Conservation (phyloP, 1,284 basidiomycete genomes). For the Apiotrichum mycotoxinovorans region DNA sequence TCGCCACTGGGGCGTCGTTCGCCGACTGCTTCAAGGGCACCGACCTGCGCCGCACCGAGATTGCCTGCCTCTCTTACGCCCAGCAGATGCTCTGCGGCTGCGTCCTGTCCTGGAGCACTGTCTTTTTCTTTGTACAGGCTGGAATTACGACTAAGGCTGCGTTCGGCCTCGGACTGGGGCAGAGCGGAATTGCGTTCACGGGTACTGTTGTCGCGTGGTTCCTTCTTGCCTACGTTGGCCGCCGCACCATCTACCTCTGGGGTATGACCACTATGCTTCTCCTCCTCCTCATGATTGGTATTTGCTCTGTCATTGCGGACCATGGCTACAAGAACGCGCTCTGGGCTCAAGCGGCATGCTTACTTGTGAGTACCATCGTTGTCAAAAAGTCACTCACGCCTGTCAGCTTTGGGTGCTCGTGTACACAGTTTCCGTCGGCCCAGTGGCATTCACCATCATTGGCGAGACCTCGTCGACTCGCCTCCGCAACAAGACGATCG, state of each 20-base stretch:
- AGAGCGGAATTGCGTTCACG: not conserved
- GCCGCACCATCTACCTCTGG: slow-evolving; percentile 46
- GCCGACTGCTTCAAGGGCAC: slow-evolving; percentile 41
- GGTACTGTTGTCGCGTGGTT: slow-evolving; percentile 2
- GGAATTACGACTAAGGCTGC: slow-evolving; percentile 6
- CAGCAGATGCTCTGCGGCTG: slow-evolving; percentile 23
- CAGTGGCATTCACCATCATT: slow-evolving; percentile 38
- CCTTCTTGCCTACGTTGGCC: not conserved
- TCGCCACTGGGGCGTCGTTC: slow-evolving; percentile 11
- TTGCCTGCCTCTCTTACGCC: slow-evolving; percentile 9
- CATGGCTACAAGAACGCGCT: not conserved
- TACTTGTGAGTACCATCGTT: slow-evolving; percentile 16
- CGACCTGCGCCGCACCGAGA: slow-evolving; percentile 50
- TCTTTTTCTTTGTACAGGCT: slow-evolving; percentile 22
- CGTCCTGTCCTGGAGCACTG: not conserved
- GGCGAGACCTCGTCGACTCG: slow-evolving; percentile 46
- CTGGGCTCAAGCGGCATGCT: slow-evolving; percentile 10
- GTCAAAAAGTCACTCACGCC: too few relatives aligned
- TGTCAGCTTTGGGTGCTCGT: not conserved
- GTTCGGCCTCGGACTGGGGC: slow-evolving; percentile 4
- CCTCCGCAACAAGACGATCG: slow-evolving; percentile 51
- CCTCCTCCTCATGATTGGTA: slow-evolving; percentile 22
- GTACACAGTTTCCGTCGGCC: slow-evolving; percentile 22
- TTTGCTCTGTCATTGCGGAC: slow-evolving; percentile 35
- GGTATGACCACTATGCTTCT: slow-evolving; percentile 47